Conservation (phyloP, 1,284 basidiomycete species). For the Fomitopsis betulina region DNA sequence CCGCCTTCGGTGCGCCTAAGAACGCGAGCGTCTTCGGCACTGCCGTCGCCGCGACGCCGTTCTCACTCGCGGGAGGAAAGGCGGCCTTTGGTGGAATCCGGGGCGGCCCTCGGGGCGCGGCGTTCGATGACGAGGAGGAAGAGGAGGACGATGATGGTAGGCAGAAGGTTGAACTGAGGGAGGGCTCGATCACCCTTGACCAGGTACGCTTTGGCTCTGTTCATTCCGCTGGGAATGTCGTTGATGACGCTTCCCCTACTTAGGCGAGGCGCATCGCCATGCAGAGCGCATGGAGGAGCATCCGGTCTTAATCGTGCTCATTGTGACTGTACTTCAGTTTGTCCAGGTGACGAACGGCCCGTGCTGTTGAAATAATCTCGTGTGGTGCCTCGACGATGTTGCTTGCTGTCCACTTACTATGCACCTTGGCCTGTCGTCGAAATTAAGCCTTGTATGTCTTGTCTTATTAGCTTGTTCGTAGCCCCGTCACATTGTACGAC, state of each 20-base stretch:
- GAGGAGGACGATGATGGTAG: conserved; percentile 64
- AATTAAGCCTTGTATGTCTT: neutral
- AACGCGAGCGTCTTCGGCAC: conserved; percentile 76
- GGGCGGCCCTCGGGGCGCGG: conserved; percentile 38
- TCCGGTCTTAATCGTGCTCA: conserved; percentile 35
- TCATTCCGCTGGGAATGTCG: neutral
- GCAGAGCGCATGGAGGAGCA: conserved; percentile 70
- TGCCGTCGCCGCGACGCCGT: conserved; percentile 71
- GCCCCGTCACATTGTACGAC: conserved; percentile 1
- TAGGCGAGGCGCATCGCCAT: conserved; percentile 68
- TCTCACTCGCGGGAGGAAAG: conserved; percentile 74
- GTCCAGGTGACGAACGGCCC: conserved; percentile 10
- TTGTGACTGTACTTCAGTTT: neutral
- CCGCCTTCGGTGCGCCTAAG: conserved; percentile 79
- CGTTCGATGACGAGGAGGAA: conserved; percentile 47
- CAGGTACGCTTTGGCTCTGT: conserved; percentile 51
- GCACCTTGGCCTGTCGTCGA: neutral
- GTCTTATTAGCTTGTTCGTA: neutral
- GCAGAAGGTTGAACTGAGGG: conserved; percentile 69
- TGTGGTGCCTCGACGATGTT: neutral
- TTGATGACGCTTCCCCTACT: neutral
- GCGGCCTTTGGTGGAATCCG: conserved; percentile 73
- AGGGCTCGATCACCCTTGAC: conserved; percentile 82
- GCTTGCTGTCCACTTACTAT: neutral
- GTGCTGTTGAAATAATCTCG: neutral